Conservation (phyloP, 345 rosid species). For the Syzygium aqueum region DNA sequence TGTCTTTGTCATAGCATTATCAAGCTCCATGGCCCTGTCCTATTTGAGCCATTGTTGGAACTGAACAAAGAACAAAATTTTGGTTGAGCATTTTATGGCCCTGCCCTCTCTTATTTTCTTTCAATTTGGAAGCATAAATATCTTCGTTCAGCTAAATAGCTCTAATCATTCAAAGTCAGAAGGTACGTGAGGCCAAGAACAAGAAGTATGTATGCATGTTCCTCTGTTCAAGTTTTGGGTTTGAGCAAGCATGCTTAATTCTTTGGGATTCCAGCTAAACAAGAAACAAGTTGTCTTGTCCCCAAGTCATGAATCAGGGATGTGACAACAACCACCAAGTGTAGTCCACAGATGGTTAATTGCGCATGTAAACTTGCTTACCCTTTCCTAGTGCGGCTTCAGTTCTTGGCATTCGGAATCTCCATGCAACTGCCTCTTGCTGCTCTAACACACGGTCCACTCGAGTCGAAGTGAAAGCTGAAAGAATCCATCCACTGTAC, state of each 20-base stretch:
- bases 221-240: not conserved
- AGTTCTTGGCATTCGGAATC: not conserved
- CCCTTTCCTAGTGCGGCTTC: not conserved
- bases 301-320: not conserved
- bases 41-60: not conserved
- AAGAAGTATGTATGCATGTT: not conserved
- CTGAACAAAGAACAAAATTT: not conserved
- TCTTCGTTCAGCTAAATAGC: not conserved
- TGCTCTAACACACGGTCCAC: not conserved
- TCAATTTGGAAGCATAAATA: not conserved
- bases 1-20: not conserved
- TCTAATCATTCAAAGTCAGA: not conserved
- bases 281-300: not conserved
- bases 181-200: not conserved
- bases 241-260: not conserved
- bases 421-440: not conserved
- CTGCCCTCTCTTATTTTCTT: not conserved
- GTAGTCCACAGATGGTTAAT: not conserved
- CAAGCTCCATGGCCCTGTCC: not conserved
- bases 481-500: not conserved
- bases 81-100: not conserved
- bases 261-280: not conserved
- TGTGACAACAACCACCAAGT: not conserved
- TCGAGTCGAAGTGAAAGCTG: not conserved
- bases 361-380: not conserved